A percentile compares a stretch with the other conserved stretches of the same genome.
Evolutionary conservation across 768 basidiomycete genomes (phyloP).

Genomic region (Suillus discolor): DNA sequence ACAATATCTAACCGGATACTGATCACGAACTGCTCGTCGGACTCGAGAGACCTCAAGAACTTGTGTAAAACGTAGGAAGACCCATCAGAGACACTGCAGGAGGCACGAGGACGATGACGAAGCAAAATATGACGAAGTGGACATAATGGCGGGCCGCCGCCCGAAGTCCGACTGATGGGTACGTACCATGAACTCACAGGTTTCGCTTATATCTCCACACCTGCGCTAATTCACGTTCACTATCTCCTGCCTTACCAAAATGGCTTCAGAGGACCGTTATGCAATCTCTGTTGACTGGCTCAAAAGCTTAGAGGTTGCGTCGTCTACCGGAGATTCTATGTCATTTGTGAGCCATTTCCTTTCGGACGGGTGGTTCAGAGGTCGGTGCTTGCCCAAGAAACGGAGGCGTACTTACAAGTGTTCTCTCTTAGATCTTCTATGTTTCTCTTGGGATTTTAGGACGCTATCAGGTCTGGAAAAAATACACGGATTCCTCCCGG

Average conservation of each 20-base stretch:
- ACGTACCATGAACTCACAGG: no score
- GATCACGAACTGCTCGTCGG: no score
- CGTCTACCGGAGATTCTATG: neutral
- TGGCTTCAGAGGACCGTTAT: neutral
- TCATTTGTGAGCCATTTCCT: neutral
- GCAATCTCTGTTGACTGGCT: neutral
- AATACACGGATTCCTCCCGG: neutral
- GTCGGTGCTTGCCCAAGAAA: neutral
- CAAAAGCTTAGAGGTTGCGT: neutral
- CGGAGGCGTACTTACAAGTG: neutral
- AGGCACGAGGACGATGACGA: no score
- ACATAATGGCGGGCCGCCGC: no score
- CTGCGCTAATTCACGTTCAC: no score
- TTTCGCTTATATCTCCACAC: no score
- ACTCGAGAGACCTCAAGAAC: no score
- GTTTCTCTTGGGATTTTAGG: neutral
- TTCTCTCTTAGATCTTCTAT: neutral
- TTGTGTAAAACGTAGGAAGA: no score
- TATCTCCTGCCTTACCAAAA: neutral
- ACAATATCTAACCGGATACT: no score
- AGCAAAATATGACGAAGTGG: no score
- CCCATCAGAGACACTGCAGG: no score
- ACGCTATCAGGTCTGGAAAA: neutral
- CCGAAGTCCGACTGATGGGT: no score
- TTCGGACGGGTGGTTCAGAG: neutral